A percentile compares a stretch with the other conserved stretches of the same genome.
Conservation (phyloP, 31 red algal species). For the Bonnemaisonia californica region DNA sequence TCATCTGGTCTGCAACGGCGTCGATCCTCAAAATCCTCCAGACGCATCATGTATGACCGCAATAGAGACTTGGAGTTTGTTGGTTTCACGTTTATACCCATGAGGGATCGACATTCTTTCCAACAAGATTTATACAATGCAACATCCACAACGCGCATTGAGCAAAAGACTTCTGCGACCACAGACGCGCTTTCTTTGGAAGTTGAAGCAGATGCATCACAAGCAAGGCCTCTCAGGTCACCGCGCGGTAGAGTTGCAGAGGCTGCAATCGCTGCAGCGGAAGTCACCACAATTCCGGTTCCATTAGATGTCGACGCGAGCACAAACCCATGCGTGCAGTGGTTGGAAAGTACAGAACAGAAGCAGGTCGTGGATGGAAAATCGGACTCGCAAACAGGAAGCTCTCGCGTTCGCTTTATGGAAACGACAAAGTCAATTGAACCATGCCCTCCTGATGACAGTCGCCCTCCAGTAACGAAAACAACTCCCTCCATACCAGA, state of each 20-base stretch:
- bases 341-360: background rate
- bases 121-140: constrained; percentile 33
- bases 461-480: too few relatives aligned
- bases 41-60: constrained; percentile 9
- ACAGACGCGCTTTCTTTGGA: constrained; percentile 64
- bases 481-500: too few relatives aligned
- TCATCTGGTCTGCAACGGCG: background rate
- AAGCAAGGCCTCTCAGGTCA: constrained; percentile 49
- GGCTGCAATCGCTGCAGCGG: constrained; percentile 59
- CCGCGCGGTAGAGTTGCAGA: constrained; percentile 57
- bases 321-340: background rate
- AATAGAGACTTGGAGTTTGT: constrained; percentile 71
- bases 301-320: background rate
- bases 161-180: constrained; percentile 35
- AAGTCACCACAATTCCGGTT: constrained; percentile 26
- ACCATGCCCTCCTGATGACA: too few relatives aligned
- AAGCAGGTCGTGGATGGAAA: background rate
- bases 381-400: background rate
- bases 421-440: constrained; percentile 16
- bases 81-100: constrained; percentile 71
- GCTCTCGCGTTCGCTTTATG: constrained; percentile 15
- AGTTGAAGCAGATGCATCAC: constrained; percentile 20
- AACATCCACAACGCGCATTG: background rate
- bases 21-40: constrained; percentile 11
- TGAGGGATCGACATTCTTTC: background rate